Percentiles rank a stretch among this genome's conserved stretches.
Evolutionary conservation across 306 rosid species (phyloP).

Genomic region (Neltuma alba): DNA sequence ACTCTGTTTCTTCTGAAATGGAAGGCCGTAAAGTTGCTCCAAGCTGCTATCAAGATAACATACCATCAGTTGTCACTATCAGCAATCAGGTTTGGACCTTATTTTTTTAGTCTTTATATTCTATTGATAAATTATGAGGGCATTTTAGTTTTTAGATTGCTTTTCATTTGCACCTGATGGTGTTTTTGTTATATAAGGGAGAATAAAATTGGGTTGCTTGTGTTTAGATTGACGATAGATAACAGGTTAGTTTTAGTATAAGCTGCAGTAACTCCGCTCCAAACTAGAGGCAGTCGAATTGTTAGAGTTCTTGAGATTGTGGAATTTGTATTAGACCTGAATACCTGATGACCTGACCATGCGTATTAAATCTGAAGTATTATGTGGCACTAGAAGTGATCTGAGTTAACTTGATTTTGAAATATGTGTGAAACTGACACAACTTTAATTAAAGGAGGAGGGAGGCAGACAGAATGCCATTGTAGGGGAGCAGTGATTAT

Average conservation of each 20-base stretch:
- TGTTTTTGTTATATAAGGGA: not conserved
- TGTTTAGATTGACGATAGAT: not conserved
- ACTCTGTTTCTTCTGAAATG: conserved; percentile 30
- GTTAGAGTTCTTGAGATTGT: not conserved
- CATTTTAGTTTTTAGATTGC: conserved; percentile 6
- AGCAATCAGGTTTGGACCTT: conserved; percentile 60
- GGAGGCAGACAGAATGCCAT: not conserved
- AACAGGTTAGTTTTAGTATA: not conserved
- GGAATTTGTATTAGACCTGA: not conserved
- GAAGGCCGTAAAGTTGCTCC: conserved; percentile 44
- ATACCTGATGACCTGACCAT: not conserved
- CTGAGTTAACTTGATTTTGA: not conserved
- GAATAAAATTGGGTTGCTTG: conserved; percentile 16
- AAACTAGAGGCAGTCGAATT: conserved; percentile 7
- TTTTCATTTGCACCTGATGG: conserved; percentile 11
- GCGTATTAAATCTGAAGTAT: not conserved
- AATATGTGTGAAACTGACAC: not conserved
- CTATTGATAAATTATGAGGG: conserved; percentile 8
- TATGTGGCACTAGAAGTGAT: not conserved
- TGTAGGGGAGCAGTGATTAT: not conserved
- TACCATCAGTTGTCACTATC: conserved; percentile 36
- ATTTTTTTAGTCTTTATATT: not conserved
- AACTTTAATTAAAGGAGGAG: not conserved
- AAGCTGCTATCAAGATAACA: conserved; percentile 41
- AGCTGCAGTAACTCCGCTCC: not conserved